Base-by-base conservation (phyloP, 169 alveolate genomes). In the Perkinsus marinus region DNA sequence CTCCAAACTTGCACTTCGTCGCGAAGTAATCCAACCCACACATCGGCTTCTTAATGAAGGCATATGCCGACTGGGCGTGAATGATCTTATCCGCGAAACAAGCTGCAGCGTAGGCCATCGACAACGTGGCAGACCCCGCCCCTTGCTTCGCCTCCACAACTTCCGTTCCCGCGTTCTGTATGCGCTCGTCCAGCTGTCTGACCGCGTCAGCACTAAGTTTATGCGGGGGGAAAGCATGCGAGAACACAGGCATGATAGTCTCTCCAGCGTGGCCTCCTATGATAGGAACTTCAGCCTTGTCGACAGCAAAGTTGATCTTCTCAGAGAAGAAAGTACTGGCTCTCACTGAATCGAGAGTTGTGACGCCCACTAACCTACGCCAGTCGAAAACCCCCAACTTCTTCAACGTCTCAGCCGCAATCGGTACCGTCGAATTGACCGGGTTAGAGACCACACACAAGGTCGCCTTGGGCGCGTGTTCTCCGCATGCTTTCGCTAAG, bases 391-490 rank as follows among this genome's bases (percentile, higher is more conserved):
- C 39, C 3, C 92, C 92, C 3, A 17, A 10, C 92, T 90, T 90
- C 92, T 90, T 90, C 41, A 90, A 26, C 69, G 57, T 68, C 46
- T 90, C 92, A 10, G 92, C 92, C 46, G 68, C 39, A 22, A 90
- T 90, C 39, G 92, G 92, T 43, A 90, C 92, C 19, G 46, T 90
- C 39, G 89, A 43, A 89, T 90, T 90, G 41, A 90, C 92, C 36
- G 92, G 92, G 92, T 90, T 90, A 10, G 68, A 37, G 89, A 90
- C 57, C 22, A 90, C 92, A 0, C 92, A 91, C 36, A 94, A 93
- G 90, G 93, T 93, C 38, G 95, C 95, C 43, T 91, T 69, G 10
- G 95, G 95, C 10, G 94, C 92, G 90, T 89, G 68, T 91, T 93
- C 93, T 17, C 91, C 91, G 38, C 93, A 92, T 92, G 93, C 92